Base-by-base conservation (phyloP, 2,329 filamentous ascomycete species). In the Dactylonectria macrodidyma region DNA sequence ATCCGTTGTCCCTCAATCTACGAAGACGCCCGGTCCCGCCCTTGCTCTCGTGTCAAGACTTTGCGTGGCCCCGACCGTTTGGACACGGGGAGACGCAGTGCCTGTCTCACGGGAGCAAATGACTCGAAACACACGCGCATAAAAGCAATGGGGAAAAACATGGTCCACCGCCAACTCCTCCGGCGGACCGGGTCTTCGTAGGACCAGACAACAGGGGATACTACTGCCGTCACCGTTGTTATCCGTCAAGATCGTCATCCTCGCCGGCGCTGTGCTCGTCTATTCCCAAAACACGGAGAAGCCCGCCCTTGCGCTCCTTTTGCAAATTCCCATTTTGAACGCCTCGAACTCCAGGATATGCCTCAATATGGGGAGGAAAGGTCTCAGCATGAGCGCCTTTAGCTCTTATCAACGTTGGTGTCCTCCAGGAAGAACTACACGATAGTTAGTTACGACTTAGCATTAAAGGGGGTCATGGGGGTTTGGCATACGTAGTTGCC, bases 361-460 rank as follows among this genome's bases (percentile, higher is more conserved):
- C 75, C 74, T 78, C 66, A 68, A 75, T 74, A 52, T 72, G 60
- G 54, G 78, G 73, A 78, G 80, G 77, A 69, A 78, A 73, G 64
- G 73, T 71, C 67, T 81, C 73, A 64, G 78, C 75, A 41, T 77
- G 38, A 69, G 75, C 79, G 83, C 80, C 81, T 87, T 89, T 86
- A 86, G 79, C 83, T 84, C 79, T 88, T 85, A 60, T 88, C 26
- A 24, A 52, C 83, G 48, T 80, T 78, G 65, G 79, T 79, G 78
- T 98, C 95, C 82, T 98, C 95, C 82, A 98, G 83, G 93, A 98
- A 98, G 92, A 97, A 98, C 91, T 94, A 66, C 48, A 26, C 16
- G 59, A n/a, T 30, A 30, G 52, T 75, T 51, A 66, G 73, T 75
- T 67, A 79, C 58, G 67, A 8, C 50, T 5, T n/a, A 24, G n/a